Conservation (phyloP, 345 rosid species). For the Nasturtium officinale region DNA sequence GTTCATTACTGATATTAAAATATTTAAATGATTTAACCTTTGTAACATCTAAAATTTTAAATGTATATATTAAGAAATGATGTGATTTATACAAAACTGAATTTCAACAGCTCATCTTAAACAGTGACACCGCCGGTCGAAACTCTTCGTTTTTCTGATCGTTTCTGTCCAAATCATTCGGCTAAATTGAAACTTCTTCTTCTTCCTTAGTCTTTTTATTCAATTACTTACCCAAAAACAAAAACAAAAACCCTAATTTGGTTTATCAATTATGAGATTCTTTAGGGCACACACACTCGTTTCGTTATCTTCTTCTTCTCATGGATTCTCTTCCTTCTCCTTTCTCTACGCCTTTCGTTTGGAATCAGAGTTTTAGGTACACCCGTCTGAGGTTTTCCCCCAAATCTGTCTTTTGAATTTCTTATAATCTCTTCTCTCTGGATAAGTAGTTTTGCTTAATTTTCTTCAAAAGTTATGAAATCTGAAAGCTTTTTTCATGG, state of each 20-base stretch:
- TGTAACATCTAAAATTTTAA: not conserved
- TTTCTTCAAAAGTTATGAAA: not conserved
- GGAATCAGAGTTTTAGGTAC: conserved; percentile 38
- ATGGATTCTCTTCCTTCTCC: conserved; percentile 31
- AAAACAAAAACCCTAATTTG: conserved; percentile 20
- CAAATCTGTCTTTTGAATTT: not conserved
- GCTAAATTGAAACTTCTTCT: conserved; percentile 8
- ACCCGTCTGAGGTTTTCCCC: not conserved
- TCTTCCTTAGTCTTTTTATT: not conserved
- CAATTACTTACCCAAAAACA: not conserved
- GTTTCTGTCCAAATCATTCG: conserved; percentile 1
- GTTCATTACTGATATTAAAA: no score
- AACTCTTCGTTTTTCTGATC: conserved; percentile 21
- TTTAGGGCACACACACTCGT: conserved; percentile 24
- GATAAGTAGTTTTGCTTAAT: conserved; percentile 6
- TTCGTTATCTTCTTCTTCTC: conserved; percentile 14
- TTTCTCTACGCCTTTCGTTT: conserved; percentile 31
- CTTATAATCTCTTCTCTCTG: not conserved
- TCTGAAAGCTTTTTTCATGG: conserved; percentile 1
- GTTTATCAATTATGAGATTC: conserved; percentile 28
- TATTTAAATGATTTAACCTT: no score
- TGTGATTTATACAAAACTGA: not conserved
- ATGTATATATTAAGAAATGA: not conserved
- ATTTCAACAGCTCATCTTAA: conserved; percentile 19
- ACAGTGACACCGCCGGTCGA: conserved; percentile 37